Conservation (phyloP, 306 rosid species). For the Ziziphus jujuba region DNA sequence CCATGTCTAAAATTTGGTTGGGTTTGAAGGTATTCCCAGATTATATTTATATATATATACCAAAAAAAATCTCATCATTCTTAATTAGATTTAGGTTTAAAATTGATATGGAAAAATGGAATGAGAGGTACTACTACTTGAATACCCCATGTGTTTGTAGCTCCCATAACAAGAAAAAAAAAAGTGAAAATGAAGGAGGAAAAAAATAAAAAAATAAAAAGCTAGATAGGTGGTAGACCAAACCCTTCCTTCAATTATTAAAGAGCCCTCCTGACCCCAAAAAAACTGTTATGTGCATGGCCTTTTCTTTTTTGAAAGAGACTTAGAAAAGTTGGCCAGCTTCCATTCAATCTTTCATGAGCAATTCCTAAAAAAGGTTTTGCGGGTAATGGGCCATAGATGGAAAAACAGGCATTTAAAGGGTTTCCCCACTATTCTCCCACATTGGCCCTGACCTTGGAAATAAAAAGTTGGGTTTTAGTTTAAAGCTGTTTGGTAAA, state of each 20-base stretch:
- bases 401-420: too few species aligned
- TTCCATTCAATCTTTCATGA: neutral
- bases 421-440: neutral
- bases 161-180: neutral
- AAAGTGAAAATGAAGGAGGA: neutral
- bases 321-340: neutral
- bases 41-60: neutral
- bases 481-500: conserved; percentile 20
- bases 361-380: neutral
- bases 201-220: neutral
- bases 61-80: neutral
- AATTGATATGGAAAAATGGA: neutral
- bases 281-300: neutral
- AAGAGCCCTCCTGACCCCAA: conserved; percentile 7
- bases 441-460: neutral
- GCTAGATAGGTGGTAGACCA: neutral
- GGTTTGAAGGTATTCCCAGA: too few species aligned
- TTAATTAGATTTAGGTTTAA: too few species aligned
- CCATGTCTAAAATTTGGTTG: too few species aligned
- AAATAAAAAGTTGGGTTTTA: neutral
- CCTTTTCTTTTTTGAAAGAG: neutral
- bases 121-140: neutral
- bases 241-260: conserved; percentile 10
- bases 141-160: neutral
- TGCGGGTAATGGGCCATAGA: neutral